phyloP scores from a whole-genome alignment of 2,329 filamentous ascomycete genomes.

The Alternaria sp. region DNA sequence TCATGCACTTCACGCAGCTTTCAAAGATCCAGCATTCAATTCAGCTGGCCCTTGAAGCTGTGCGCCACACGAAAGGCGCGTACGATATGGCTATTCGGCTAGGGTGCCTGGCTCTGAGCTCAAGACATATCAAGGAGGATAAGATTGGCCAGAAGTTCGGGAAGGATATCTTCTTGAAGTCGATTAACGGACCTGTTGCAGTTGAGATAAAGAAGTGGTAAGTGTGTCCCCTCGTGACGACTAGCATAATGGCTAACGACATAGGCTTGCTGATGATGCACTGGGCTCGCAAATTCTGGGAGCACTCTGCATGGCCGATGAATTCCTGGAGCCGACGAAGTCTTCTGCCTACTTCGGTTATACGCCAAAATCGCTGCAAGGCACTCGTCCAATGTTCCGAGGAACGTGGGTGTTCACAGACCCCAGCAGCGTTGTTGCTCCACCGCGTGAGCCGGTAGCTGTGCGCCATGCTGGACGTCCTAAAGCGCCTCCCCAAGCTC shows the following conservation, averaged over 20 bases:
- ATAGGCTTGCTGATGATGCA: slow-evolving; percentile 27
- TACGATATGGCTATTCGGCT: slow-evolving; percentile 39
- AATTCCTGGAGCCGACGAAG: slow-evolving; percentile 34
- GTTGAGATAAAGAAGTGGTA: slow-evolving; percentile 34
- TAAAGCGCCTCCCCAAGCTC: not conserved
- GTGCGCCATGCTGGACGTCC: slow-evolving; percentile 19
- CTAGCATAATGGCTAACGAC: slow-evolving; percentile 2
- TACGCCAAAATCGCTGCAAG: slow-evolving; percentile 18
- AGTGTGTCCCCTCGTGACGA: not conserved
- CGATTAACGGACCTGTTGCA: slow-evolving; percentile 14
- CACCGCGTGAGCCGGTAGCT: not conserved
- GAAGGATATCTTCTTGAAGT: slow-evolving; percentile 21
- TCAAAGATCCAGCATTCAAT: slow-evolving; percentile 25
- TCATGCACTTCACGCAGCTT: slow-evolving; percentile 16
- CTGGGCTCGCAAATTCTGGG: slow-evolving; percentile 28
- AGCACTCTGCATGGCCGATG: slow-evolving; percentile 20
- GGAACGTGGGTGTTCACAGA: slow-evolving; percentile 40
- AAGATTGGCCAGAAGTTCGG: slow-evolving; percentile 19
- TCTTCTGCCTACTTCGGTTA: slow-evolving; percentile 25
- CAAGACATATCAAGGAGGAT: slow-evolving; percentile 13
- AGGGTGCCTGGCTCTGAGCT: slow-evolving; percentile 32
- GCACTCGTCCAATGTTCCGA: slow-evolving; percentile 31
- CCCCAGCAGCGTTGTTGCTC: slow-evolving; percentile 18
- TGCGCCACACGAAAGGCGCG: slow-evolving; percentile 28
- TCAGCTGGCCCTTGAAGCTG: slow-evolving; percentile 24